Base-by-base conservation (phyloP, 768 basidiomycete species). In the Pleurotus platypus region DNA sequence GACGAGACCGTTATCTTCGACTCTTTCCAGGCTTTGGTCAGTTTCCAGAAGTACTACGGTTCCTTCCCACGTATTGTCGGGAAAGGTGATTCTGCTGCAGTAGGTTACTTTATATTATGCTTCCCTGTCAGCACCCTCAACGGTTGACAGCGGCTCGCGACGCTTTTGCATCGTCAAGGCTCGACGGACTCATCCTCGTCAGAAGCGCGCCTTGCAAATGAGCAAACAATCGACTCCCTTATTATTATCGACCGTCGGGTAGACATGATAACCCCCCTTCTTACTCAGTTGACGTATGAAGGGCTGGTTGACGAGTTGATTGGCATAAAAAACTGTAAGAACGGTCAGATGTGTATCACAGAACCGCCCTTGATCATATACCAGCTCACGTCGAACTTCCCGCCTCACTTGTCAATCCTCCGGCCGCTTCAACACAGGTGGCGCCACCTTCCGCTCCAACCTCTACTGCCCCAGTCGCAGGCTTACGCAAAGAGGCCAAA, bases 221-320 rank as follows among this genome's bases (percentile, higher is more conserved):
- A 83, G 2, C 82, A 83, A 13, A 82, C 78, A 50, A 80, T 98
- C 55, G 97, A 99, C 67, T 87, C 85, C 12, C 73, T 98, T 58
- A 87, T 99, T 62, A 78, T 98, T 38, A 63, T 99, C 57, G 97
- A 99, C 69, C 85, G 97, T 48, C 85, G 86, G 35, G 85, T 90
- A 8, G 97, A 99, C 66, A 90, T 98, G 90, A 86, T 98, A 58
- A 97, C 97, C 0, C 94, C 97, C 1, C 76, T 98, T 50, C 82
- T 96, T 46, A 98, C 97, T 2, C 95, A 98, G 65, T 76, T 98
- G 57, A 99, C 97, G 0, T 98, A 98, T 63, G 90, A 98, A 68
- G 97, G 97, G 16, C 85, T 99, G 48, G 79, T 98, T 35, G 97
- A 98, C 66, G 97, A 99, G 69, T 73, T 93, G 37, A 77, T 97